Base-by-base conservation (phyloP, 257 asterid genomes). In the Plantago elongata region DNA sequence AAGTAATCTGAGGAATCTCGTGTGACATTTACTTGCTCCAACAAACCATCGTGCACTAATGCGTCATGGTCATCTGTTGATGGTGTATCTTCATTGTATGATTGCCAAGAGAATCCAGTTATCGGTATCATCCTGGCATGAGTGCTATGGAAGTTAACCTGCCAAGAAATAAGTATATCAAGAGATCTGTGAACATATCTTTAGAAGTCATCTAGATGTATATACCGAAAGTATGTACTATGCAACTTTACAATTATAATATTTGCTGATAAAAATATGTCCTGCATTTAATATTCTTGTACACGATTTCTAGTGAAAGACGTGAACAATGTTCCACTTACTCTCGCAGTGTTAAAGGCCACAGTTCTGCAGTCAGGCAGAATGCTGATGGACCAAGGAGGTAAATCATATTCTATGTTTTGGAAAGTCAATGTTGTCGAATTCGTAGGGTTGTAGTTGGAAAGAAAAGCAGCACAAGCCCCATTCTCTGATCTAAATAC, bases 371-470 rank as follows among this genome's bases (percentile, higher is more conserved):
- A 92, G 77, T 86, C 97, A 0, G 97, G 98, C 42, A 92, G 90
- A 70, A 92, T 86, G 82, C 95, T 88, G 74, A 92, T 79, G 30
- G 98, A 92, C 98, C 98, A 92, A 49, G 97, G 89, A 64, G 97
- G 97, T 75, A 92, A 45, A 65, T 86, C 79, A 12, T 91, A 86
- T 56, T 76, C 92, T 68, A 12, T 44, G 54, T 81, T 83, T 50
- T 67, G 81, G 74, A 88, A 88, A 34, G 81, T 86, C 69, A 88
- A 58, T 69, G 73, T 83, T 3, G 85, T 77, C 1, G 90, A 75
- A 52, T 45, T 74, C 14, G 80, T 60, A 3, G 95, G 69, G 75
- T 92, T 94, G 14, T 58, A 88, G 69, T 92, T 92, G 62, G 98
- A 69, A 57, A 92, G 93, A 68, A 92, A 86, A 14, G 96, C 92